Evolutionary conservation across 1,139 yeast species (phyloP).

Genomic region (Hemisphaericaspora subhashii): DNA sequence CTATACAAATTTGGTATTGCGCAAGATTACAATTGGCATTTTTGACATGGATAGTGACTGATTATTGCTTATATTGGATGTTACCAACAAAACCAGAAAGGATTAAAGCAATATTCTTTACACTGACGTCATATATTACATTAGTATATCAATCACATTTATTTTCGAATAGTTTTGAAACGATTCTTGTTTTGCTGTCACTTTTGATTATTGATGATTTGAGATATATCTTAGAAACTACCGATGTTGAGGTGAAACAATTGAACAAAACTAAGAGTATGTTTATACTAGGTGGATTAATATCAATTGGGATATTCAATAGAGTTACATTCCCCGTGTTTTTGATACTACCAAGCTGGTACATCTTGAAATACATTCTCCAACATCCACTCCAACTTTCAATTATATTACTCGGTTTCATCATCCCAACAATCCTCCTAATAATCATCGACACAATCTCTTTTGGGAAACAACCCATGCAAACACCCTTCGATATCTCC

Average conservation of each 20-base stretch:
- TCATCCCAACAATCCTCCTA: constrained; percentile 35
- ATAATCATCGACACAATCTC: constrained; percentile 55
- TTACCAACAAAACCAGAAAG: constrained; percentile 62
- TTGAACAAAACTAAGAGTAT: constrained; percentile 13
- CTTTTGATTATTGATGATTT: constrained; percentile 52
- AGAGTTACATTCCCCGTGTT: constrained; percentile 82
- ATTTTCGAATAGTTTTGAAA: constrained; percentile 85
- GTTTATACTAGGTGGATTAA: constrained; percentile 21
- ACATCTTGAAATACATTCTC: constrained; percentile 35
- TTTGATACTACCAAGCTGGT: constrained; percentile 58
- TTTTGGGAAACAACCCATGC: constrained; percentile 9
- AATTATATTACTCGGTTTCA: constrained; percentile 28
- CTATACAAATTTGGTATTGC: constrained; percentile 54
- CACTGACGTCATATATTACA: constrained; percentile 77
- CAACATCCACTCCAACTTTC: constrained; percentile 26
- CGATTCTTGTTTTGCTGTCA: constrained; percentile 59
- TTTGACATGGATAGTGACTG: constrained; percentile 59
- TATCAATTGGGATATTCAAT: constrained; percentile 75
- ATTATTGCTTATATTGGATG: constrained; percentile 48
- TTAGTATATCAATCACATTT: constrained; percentile 83
- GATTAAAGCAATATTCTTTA: constrained; percentile 62
- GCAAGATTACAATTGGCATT: constrained; percentile 59
- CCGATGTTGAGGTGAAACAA: constrained; percentile 11
- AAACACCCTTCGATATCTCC: constrained; percentile 6
- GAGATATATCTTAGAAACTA: constrained; percentile 27